Base-by-base conservation (phyloP, 768 basidiomycete genomes). In the Kondoa subrosea region DNA sequence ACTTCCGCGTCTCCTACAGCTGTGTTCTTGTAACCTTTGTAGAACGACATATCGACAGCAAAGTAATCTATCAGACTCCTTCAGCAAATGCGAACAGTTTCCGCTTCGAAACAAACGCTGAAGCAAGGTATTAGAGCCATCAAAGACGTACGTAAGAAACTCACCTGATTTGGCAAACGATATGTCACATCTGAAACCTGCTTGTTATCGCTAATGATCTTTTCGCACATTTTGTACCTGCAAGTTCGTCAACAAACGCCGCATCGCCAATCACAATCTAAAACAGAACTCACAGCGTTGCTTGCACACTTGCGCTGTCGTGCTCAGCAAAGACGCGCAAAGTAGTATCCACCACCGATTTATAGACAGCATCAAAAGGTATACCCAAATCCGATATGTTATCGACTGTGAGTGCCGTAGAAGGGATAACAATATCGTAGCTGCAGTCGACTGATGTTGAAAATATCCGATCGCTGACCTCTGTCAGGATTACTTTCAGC, bases 251-350 rank as follows among this genome's bases (percentile, higher is more conserved):
- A 4, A 56, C 50, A 57, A 29, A 21, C 2, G 3, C 1, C 29
- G 14, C 16, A 57, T 25, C 32, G 70, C 61, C 64, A 56, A 32
- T n/a, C n/a, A 57, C 25, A 26, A 40, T 40, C 62, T 50, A 30
- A 17, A 61, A 16, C 26, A 21, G 25, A 3, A 68, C n/a, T n/a
- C n/a, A 31, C 56, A 57, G 31, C 15, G 27, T 40, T 16, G 88
- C 89, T 83, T 91, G 90, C 1, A 95, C 91, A 71, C 88, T 89
- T 8, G 88, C 90, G 74, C 89, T 91, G 73, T 92, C 86, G 72
- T 97, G 90, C 33, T 79, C 77, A 2, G 91, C 89, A 75, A 96
- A 96, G 1, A 85, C 78, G 68, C 90, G 84, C 40, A 96, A 78
- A 27, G 90, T 92, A 0, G 82, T 80, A 57, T 78, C 77, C 66